phyloP scores from a whole-genome alignment of 768 basidiomycete species.

The Podaxis carcinomalis region DNA sequence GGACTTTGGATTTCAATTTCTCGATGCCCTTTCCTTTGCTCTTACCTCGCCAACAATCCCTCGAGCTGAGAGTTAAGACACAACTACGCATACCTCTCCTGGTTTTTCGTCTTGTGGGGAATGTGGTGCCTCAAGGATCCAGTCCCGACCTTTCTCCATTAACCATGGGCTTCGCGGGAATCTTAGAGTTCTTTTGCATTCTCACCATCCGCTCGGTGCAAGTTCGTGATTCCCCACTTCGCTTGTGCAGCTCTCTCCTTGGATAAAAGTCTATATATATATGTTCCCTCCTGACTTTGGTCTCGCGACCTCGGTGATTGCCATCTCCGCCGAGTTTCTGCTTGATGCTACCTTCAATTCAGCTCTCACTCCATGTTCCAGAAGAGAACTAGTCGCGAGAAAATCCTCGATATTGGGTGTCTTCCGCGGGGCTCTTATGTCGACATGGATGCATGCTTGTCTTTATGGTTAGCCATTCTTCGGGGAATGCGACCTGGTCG shows the following conservation, averaged over 20 bases:
- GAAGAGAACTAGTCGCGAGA: background rate
- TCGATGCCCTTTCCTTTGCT: no score
- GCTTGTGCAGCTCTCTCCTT: background rate
- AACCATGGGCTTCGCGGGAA: background rate
- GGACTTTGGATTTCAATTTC: background rate
- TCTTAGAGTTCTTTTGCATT: background rate
- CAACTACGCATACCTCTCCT: no score
- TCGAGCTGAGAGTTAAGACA: no score
- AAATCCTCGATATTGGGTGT: background rate
- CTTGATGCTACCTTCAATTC: background rate
- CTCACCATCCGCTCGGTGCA: background rate
- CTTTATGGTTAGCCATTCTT: background rate
- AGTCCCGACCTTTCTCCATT: background rate
- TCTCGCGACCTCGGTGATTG: background rate
- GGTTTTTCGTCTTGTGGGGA: no score
- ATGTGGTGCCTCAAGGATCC: no score
- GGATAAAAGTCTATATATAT: background rate
- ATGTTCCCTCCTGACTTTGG: background rate
- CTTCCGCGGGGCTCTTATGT: background rate
- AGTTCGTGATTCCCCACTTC: background rate
- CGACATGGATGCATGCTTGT: background rate
- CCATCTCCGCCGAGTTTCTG: constrained; percentile 1
- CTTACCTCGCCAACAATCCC: no score
- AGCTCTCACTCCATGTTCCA: constrained; percentile 4
- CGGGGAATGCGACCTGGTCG: background rate